Percentiles rank a stretch among this genome's conserved stretches.
Evolutionary conservation across 2,329 filamentous ascomycete species (phyloP).

Genomic region (Aspergillus tamarii): DNA sequence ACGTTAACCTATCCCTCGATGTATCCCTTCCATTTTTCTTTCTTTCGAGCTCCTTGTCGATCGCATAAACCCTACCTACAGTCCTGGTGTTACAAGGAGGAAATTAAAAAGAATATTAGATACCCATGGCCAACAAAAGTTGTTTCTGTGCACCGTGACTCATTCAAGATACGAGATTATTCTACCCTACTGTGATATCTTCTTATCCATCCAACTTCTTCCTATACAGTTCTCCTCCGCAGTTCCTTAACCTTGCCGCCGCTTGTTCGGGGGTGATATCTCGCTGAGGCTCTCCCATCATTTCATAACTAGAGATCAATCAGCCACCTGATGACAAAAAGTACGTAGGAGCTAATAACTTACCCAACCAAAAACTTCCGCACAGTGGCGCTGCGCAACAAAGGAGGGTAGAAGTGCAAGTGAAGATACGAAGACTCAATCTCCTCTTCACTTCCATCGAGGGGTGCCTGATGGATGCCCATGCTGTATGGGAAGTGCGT

Average conservation of each 20-base stretch:
- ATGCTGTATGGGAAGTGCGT: constrained; percentile 97
- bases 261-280: constrained; percentile 98
- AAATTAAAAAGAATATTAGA: neutral
- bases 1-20: neutral
- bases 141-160: neutral
- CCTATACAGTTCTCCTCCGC: constrained; percentile 82
- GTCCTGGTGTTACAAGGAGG: neutral
- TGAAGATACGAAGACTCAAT: constrained; percentile 88
- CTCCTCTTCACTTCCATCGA: constrained; percentile 80
- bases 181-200: constrained; percentile 3
- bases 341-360: constrained; percentile 26
- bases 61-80: neutral
- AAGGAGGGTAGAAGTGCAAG: constrained; percentile 95
- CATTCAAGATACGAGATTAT: constrained; percentile 9
- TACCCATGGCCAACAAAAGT: constrained; percentile 13
- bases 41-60: neutral
- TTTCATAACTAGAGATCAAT: constrained; percentile 67
- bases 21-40: neutral
- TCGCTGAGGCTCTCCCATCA: constrained; percentile 96
- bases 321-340: constrained; percentile 13
- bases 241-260: constrained; percentile 72
- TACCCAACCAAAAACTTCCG: constrained; percentile 91
- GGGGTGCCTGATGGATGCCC: constrained; percentile 91
- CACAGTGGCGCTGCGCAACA: constrained; percentile 89
- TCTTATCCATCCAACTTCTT: constrained; percentile 54